phyloP scores from a whole-genome alignment of 179 eudicot genomes.

The Beta macrorhiza region DNA sequence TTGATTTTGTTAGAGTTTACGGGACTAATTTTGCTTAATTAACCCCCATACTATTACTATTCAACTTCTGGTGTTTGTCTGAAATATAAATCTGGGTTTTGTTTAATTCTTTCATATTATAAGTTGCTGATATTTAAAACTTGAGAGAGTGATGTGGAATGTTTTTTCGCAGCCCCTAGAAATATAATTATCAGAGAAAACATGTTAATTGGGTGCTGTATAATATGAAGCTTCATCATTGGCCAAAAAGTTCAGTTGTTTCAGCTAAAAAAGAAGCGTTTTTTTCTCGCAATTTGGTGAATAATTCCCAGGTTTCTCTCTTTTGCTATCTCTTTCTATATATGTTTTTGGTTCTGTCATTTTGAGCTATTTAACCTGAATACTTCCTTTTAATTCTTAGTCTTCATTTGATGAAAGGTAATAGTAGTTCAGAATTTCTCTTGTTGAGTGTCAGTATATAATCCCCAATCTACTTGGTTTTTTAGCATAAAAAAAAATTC shows the following conservation, averaged over 20 bases:
- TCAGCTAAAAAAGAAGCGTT: constrained; percentile 32
- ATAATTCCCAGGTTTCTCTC: constrained; percentile 41
- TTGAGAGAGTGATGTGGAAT: neutral
- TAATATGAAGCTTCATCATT: constrained; percentile 42
- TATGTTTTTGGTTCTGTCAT: neutral
- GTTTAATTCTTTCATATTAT: neutral
- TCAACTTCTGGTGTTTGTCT: no score
- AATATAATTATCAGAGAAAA: neutral
- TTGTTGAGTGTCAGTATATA: no score
- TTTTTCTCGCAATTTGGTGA: constrained; percentile 22
- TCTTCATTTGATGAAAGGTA: neutral
- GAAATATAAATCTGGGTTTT: neutral
- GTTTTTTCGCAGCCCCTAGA: neutral
- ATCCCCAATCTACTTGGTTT: no score
- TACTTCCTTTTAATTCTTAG: neutral
- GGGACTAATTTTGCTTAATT: neutral
- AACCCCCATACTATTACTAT: neutral
- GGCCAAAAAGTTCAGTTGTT: constrained; percentile 33
- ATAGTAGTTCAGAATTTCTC: neutral
- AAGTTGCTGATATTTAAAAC: neutral
- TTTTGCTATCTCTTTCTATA: constrained; percentile 6
- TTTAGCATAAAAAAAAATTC: no score
- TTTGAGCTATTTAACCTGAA: neutral
- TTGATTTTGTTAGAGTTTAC: neutral
- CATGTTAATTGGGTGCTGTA: neutral